Percentiles rank a stretch among this genome's conserved stretches.
These are phyloP conservation scores for Melastoma malabathricum DNA, from an alignment of 345 rosid genomes.

Conservation along the genomic window DNA sequence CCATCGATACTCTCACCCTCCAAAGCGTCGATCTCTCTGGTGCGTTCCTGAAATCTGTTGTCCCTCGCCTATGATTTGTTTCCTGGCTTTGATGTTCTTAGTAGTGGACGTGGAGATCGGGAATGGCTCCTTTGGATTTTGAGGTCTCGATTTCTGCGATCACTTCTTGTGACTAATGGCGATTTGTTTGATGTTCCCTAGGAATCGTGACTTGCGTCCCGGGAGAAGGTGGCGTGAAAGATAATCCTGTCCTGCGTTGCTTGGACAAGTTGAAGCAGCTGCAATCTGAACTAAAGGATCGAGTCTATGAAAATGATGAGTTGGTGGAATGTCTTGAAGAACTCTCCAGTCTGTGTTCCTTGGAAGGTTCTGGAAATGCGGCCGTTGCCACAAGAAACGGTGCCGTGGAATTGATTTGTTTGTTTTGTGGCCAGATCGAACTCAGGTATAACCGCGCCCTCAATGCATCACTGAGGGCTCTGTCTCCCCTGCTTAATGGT, in stretches of 20 bases:
- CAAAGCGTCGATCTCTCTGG: slow-evolving; percentile 97
- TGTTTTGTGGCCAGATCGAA: slow-evolving; percentile 42
- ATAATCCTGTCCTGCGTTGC: slow-evolving; percentile 51
- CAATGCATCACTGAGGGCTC: slow-evolving; percentile 41
- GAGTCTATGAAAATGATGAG: slow-evolving; percentile 21
- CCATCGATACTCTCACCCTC: slow-evolving; percentile 62
- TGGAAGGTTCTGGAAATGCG: slow-evolving; percentile 35
- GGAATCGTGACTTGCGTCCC: slow-evolving; percentile 70
- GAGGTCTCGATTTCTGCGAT: too few relatives aligned
- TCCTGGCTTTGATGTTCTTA: too few relatives aligned
- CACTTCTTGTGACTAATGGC: too few relatives aligned
- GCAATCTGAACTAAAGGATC: slow-evolving; percentile 8
- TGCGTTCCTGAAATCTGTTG: slow-evolving; percentile 3
- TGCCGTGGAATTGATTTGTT: slow-evolving; percentile 51
- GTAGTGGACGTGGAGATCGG: too few relatives aligned
- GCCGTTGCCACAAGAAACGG: slow-evolving; percentile 60
- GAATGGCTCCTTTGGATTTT: too few relatives aligned
- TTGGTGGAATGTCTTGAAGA: slow-evolving; percentile 28
- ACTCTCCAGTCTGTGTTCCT: slow-evolving; percentile 29
- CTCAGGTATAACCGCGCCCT: slow-evolving; percentile 13
- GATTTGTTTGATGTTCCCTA: slow-evolving; percentile 5
- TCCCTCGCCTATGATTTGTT: too few relatives aligned
- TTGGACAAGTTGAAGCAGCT: slow-evolving; percentile 44
- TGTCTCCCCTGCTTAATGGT: slow-evolving; percentile 58
- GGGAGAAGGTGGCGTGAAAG: slow-evolving; percentile 46